Base-by-base conservation (phyloP, 2,329 filamentous ascomycete species). In the Diaporthe citriasiana region DNA sequence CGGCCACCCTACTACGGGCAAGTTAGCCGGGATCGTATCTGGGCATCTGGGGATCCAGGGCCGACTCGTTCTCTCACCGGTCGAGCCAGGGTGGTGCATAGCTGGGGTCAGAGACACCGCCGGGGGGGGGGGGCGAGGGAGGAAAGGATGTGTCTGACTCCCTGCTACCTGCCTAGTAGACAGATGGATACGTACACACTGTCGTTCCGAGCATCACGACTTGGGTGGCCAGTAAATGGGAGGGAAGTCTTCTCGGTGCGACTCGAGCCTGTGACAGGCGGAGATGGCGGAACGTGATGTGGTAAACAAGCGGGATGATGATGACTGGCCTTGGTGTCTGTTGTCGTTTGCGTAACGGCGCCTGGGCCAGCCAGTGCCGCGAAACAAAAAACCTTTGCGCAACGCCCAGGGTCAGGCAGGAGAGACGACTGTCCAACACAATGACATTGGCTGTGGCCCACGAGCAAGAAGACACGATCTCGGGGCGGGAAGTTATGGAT, bases 241-340 rank as follows among this genome's bases (percentile, higher is more conserved):
- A 15, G n/a, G 53, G n/a, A 12, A 33, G 19, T 4, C 33, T n/a
- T 45, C 25, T 3, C 27, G 40, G 69, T 63, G 38, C 56, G 56
- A 63, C 51, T 30, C 19, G 55, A 60, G 74, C 74, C 74, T 73
- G 73, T 75, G 35, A 66, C 53, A 60, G 51, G 59, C 38, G 47
- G 59, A 55, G 42, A 38, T 33, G 51, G 56, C 30, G n/a, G 45
- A 73, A 75, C 74, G 74, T 75, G 71, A 50, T 47, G 15, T n/a
- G 42, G 12, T n/a, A 27, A 47, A 15, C 47, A 35, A 35, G 53
- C 33, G 35, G 47, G 45, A 42, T 40, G 55, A 65, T 30, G 65
- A 60, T 47, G 65, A 33, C 55, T 30, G 63, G 55, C 27, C 35
- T 42, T 63, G 27, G 38, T 27, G 51, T 50, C 42, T 55, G 56